Evolutionary conservation across 2,329 filamentous ascomycete genomes (phyloP), one percentile per base, ranked within the genome.

Genomic region (Trichoderma guizhouense): DNA sequence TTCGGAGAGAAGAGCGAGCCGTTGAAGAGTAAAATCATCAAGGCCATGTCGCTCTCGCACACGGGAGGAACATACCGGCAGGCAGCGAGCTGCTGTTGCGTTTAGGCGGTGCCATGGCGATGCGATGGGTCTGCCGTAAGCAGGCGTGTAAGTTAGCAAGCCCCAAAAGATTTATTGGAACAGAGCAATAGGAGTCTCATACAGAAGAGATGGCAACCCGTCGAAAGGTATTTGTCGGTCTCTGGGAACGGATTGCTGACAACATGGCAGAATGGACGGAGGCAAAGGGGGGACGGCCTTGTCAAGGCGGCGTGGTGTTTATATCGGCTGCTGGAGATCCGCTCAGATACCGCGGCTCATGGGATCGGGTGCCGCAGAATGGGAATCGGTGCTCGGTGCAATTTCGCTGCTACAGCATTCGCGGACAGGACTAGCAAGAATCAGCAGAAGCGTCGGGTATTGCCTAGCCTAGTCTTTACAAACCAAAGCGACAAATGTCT

Each of bases 41-140:
- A 7, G 18, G 51, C n/a, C 30, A 61, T 57, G n/a, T 60, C 34
- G 69, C 62, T 47, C 57, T 63, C 57, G 30, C 58, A 28, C 47
- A n/a, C 47, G 30, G 55, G 12, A 34, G 24, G 28, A 26, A 51
- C 81, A 72, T 79, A 89, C 87, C 86, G 77, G 82, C 77, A 71
- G 87, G 86, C 69, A 89, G 81, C 74, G 88, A 88, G 83, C 88
- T 90, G 78, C 84, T 89, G 80, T 84, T 86, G 79, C 88, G 82
- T 79, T 81, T 85, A 76, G 83, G 80, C 74, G 84, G 81, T 60
- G 88, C 86, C 88, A 90, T 90, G 79, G 78, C 78, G 73, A 78
- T 73, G 69, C 60, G 64, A 69, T 72, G 58, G 21, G 53, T 24
- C 58, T 72, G 71, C 39, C 65, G 39, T 61, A 30, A 30, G 51